Evolutionary conservation across 2,329 filamentous ascomycete species (phyloP), one percentile per base, ranked within the genome.

Genomic region (Byssochlamys sp.): DNA sequence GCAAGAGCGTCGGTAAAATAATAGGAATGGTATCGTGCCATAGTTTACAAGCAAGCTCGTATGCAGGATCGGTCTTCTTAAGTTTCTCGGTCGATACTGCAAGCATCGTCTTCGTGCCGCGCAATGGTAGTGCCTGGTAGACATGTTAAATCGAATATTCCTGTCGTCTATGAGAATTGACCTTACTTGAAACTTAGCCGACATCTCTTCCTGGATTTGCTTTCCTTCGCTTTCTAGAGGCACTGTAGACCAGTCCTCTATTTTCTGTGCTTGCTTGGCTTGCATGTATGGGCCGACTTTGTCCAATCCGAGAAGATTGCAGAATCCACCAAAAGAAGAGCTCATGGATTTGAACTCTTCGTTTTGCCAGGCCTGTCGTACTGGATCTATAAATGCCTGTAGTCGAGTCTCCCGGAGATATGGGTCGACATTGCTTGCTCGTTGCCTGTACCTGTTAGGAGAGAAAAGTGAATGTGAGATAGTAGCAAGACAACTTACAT

Each of bases 11-110:
- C 1, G 90, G 89, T n/a, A 99, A 80, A 54, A 99, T 90, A 19
- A 84, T 75, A 0, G 90, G 88, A 56, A 96, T 88, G 0, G 86
- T 82, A 56, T 91, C 87, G 58, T 87, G 84, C 94, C 94, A 99
- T n/a, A 99, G 76, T 19, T 80, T 79, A 64, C 86, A 87, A 0
- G 91, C 89, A 27, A 88, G 84, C 60, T 88, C 83, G 64, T 91
- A 94, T 0, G 89, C 80, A 7, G 83, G 76, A 3, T 88, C 86
- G 4, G 82, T 81, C 64, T 88, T 89, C 53, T 90, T 87, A 6
- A 97, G 75, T 68, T 90, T 90, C 65, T 99, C 95, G 0, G 94
- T 92, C 0, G 92, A 95, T 53, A 91, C 92, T 1, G 88, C 89
- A n/a, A 99, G 77, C 68, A 97, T 89, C 0, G 90, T 90, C 69